These are phyloP conservation scores for Candida rishiriensis DNA, from an alignment of 805 yeast genomes.

Conservation along the genomic window DNA sequence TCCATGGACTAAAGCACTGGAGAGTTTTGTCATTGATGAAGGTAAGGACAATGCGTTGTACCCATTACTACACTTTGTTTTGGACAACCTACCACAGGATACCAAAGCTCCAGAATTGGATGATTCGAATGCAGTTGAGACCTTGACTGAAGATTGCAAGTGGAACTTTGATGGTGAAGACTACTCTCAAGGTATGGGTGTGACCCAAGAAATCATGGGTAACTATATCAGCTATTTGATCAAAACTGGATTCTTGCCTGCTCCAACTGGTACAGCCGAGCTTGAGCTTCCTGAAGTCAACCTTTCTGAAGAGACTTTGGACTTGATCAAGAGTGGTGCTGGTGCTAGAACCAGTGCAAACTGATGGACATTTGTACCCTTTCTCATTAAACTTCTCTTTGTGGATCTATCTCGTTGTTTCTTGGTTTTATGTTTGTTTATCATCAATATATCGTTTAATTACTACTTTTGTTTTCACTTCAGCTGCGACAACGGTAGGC, in stretches of 20 bases:
- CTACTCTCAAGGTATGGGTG: slow-evolving; percentile 67
- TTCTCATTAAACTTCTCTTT: too few relatives aligned
- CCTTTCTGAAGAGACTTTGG: slow-evolving; percentile 53
- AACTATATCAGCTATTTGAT: slow-evolving; percentile 75
- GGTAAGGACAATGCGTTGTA: slow-evolving; percentile 80
- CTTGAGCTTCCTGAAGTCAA: slow-evolving; percentile 50
- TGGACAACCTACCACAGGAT: slow-evolving; percentile 85
- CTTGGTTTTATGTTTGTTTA: too few relatives aligned
- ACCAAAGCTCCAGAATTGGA: slow-evolving; percentile 96
- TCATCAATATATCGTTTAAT: too few relatives aligned
- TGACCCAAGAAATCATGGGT: slow-evolving; percentile 62
- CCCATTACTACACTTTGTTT: slow-evolving; percentile 90
- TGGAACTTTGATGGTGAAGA: slow-evolving; percentile 54
- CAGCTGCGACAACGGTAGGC: too few relatives aligned
- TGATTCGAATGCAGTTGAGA: slow-evolving; percentile 73
- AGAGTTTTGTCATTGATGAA: slow-evolving; percentile 68
- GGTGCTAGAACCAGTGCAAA: slow-evolving; percentile 70
- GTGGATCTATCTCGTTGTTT: too few relatives aligned
- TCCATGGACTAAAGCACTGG: slow-evolving; percentile 74
- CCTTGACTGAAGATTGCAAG: slow-evolving; percentile 55
- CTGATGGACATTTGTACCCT: slow-evolving; percentile 5
- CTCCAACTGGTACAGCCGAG: slow-evolving; percentile 45
- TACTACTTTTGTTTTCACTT: too few relatives aligned
- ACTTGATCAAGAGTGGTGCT: slow-evolving; percentile 58
- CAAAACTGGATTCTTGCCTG: slow-evolving; percentile 73